phyloP scores from a whole-genome alignment of 352 stramenopile genomes.

The Phytophthora rubi region DNA sequence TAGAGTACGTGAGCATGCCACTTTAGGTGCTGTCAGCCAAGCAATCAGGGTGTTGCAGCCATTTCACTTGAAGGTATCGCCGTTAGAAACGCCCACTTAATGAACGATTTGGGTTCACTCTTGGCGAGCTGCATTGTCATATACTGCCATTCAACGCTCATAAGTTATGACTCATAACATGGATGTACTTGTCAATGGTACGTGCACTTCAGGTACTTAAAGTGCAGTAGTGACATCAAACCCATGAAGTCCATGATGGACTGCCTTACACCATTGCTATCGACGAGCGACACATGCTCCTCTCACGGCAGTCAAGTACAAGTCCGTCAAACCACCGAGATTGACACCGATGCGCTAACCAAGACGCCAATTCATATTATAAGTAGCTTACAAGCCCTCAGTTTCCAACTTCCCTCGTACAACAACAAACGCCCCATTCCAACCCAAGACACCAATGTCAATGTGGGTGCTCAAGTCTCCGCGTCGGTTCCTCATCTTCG shows the following conservation, averaged over 20 bases:
- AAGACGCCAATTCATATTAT: not conserved
- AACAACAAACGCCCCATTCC: not conserved
- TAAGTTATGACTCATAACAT: not conserved
- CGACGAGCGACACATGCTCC: not conserved
- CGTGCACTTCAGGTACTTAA: not conserved
- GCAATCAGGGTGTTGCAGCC: not conserved
- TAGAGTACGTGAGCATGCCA: not conserved
- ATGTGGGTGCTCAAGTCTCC: constrained; percentile 1
- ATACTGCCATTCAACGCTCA: not conserved
- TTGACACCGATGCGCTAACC: not conserved
- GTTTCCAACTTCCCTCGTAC: constrained; percentile 5
- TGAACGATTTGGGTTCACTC: not conserved
- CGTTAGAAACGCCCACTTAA: not conserved
- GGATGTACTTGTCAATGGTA: not conserved
- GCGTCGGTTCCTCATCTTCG: not conserved
- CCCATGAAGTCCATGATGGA: no score
- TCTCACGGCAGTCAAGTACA: not conserved
- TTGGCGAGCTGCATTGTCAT: not conserved
- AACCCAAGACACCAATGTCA: not conserved
- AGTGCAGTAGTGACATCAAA: no score
- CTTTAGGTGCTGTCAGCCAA: not conserved
- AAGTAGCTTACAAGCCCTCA: not conserved
- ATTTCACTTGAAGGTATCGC: not conserved
- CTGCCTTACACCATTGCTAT: not conserved
- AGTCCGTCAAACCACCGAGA: constrained; percentile 1